These are phyloP conservation scores for Gossypium longicalyx DNA, from an alignment of 345 rosid species.

Conservation along the genomic window DNA sequence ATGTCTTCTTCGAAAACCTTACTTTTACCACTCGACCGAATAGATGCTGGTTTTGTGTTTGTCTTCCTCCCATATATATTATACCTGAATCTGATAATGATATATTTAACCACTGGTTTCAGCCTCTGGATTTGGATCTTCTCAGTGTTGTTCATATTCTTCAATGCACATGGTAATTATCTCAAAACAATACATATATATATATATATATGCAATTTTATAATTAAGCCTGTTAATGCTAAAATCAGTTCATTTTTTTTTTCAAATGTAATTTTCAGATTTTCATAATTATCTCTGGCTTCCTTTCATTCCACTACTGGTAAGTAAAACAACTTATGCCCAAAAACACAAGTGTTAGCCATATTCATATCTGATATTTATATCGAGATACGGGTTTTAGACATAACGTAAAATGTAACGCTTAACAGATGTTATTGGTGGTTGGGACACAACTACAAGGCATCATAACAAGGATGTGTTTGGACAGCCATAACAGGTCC, in stretches of 20 bases:
- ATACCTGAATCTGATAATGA: too few relatives aligned
- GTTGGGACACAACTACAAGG: constrained; percentile 58
- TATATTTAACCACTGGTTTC: constrained; percentile 24
- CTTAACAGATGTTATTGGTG: constrained; percentile 42
- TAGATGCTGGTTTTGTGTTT: too few relatives aligned
- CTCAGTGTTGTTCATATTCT: constrained; percentile 58
- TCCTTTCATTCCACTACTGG: constrained; percentile 72
- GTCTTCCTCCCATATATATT: too few relatives aligned
- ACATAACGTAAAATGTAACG: too few relatives aligned
- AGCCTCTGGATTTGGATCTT: constrained; percentile 71
- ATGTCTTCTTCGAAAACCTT: too few relatives aligned
- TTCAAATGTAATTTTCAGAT: constrained; percentile 30
- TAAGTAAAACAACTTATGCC: constrained; percentile 26
- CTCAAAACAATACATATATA: background rate
- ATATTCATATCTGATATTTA: too few relatives aligned
- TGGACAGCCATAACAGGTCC: constrained; percentile 44
- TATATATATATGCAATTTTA: background rate
- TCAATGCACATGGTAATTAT: constrained; percentile 58
- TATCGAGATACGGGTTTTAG: too few relatives aligned
- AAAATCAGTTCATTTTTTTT: background rate
- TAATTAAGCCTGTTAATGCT: background rate
- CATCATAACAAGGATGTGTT: constrained; percentile 54
- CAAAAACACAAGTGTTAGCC: too few relatives aligned
- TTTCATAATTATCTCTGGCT: constrained; percentile 66
- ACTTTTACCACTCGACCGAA: too few relatives aligned